phyloP scores from a whole-genome alignment of 2,329 filamentous ascomycete genomes.

The Hymenoscyphus scutula region DNA sequence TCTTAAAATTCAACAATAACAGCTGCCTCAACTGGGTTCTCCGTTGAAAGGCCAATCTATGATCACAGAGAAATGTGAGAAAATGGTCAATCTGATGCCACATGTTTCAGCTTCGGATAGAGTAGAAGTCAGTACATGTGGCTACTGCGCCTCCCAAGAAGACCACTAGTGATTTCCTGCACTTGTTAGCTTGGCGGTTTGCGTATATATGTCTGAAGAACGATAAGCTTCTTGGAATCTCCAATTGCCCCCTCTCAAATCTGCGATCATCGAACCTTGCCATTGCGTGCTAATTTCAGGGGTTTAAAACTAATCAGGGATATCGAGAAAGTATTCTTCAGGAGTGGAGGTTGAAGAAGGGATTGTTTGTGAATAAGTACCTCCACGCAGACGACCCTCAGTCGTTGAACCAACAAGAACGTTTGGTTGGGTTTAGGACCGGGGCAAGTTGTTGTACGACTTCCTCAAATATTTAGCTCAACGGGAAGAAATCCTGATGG shows the following conservation, averaged over 20 bases:
- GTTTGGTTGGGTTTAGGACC: not conserved
- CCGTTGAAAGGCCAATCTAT: not conserved
- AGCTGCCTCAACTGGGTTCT: not conserved
- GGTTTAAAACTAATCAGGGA: not conserved
- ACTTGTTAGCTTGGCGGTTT: not conserved
- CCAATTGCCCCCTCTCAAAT: not conserved
- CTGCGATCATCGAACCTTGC: constrained; percentile 2
- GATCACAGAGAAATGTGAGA: not conserved
- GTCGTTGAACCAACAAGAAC: not conserved
- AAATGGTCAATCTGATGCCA: not conserved
- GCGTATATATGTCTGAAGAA: not conserved
- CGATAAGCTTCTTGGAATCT: not conserved
- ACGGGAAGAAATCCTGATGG: too few species aligned
- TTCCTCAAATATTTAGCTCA: not conserved
- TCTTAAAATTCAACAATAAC: not conserved
- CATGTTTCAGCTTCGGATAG: not conserved
- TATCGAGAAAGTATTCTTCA: not conserved
- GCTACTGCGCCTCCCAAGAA: not conserved
- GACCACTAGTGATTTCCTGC: not conserved
- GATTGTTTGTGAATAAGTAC: not conserved
- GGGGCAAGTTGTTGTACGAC: not conserved
- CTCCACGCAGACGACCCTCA: not conserved
- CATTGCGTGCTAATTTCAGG: not conserved
- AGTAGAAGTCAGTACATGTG: not conserved
- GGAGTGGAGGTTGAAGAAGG: not conserved